phyloP scores from a whole-genome alignment of 2,329 filamentous ascomycete genomes.

The Thelonectria blattea region DNA sequence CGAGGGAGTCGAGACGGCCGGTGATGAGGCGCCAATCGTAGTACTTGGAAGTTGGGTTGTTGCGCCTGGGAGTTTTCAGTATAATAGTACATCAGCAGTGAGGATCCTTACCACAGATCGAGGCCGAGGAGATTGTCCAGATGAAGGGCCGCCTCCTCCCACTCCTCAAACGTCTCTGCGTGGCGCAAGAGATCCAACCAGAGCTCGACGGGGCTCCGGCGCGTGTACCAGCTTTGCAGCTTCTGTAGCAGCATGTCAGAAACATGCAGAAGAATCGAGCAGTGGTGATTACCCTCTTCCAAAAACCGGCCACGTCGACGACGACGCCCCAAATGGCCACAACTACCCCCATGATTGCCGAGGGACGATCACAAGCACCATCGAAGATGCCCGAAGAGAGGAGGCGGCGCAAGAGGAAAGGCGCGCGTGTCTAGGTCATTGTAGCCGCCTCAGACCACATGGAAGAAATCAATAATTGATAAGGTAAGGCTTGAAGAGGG shows the following conservation, averaged over 20 bases:
- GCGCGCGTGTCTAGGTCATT: constrained; percentile 31
- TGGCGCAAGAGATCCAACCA: constrained; percentile 70
- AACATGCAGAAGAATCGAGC: constrained; percentile 8
- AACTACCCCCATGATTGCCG: constrained; percentile 51
- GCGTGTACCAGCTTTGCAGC: constrained; percentile 69
- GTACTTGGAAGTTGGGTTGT: constrained; percentile 78
- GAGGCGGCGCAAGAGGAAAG: constrained; percentile 25
- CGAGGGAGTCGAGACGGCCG: constrained; percentile 74
- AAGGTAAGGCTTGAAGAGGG: too few relatives aligned
- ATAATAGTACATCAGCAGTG: not conserved
- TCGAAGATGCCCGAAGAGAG: constrained; percentile 25
- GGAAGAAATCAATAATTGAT: constrained; percentile 15
- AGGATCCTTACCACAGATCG: constrained; percentile 72
- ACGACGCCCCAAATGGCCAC: constrained; percentile 63
- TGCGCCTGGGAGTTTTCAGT: constrained; percentile 64
- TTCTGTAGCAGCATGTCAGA: constrained; percentile 57
- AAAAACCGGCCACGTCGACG: constrained; percentile 66
- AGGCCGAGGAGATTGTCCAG: constrained; percentile 83
- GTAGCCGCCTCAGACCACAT: constrained; percentile 23
- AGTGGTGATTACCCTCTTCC: constrained; percentile 60
- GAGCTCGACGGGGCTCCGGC: constrained; percentile 67
- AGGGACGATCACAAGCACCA: constrained; percentile 43
- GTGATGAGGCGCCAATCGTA: constrained; percentile 89
- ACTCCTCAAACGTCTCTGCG: constrained; percentile 79
- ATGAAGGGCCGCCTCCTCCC: constrained; percentile 82